These are phyloP conservation scores for Plectosphaerella cucumerina DNA, from an alignment of 2,329 filamentous ascomycete genomes.

Conservation along the genomic window DNA sequence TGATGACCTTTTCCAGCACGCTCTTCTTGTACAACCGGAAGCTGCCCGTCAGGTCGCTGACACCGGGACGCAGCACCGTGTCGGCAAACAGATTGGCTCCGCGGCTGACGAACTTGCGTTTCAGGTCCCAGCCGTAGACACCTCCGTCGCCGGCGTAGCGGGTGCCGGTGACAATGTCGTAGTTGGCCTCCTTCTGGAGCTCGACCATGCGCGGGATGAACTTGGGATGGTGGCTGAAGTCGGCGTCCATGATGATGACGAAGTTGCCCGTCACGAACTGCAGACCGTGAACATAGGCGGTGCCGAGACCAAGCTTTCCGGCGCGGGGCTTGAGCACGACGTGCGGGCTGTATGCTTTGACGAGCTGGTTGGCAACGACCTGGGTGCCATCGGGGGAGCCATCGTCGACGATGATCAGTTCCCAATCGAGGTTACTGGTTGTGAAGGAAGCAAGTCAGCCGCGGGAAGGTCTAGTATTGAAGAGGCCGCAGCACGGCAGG, in stretches of 20 bases:
- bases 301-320: conserved; percentile 95
- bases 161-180: conserved; percentile 96
- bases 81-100: conserved; percentile 95
- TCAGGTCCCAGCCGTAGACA: conserved; percentile 95
- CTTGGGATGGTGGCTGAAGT: conserved; percentile 98
- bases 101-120: conserved; percentile 77
- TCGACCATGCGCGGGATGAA: conserved; percentile 95
- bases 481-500: not conserved
- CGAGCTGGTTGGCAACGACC: conserved; percentile 83
- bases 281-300: conserved; percentile 91
- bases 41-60: conserved; percentile 91
- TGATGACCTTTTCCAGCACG: conserved; percentile 85
- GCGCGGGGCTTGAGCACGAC: conserved; percentile 82
- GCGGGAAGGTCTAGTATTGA: not conserved
- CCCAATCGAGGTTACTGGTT: conserved; percentile 84
- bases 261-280: conserved; percentile 89
- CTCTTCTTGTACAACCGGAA: conserved; percentile 92
- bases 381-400: conserved; percentile 95
- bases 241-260: conserved; percentile 99
- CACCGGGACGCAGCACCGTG: conserved; percentile 85
- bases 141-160: conserved; percentile 86
- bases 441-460: conserved; percentile 1
- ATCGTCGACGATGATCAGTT: conserved; percentile 97
- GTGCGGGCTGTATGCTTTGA: conserved; percentile 75
- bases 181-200: conserved; percentile 70